phyloP scores from a whole-genome alignment of 441 rosid genomes.

The Populus trichocarpa region DNA sequence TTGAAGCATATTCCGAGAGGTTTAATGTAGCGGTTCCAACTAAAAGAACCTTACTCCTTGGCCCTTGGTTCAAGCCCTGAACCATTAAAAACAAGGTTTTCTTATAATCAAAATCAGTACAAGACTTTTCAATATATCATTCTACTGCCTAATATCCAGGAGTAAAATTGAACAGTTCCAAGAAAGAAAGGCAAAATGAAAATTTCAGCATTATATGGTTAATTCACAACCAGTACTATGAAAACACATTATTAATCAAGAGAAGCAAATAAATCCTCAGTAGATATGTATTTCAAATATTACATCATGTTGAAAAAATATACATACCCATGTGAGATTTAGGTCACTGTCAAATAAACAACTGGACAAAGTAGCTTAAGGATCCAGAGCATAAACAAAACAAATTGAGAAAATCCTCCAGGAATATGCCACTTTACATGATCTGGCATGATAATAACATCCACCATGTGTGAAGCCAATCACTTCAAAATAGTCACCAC shows the following conservation, averaged over 20 bases:
- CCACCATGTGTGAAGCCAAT: conserved; percentile 17
- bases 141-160: neutral
- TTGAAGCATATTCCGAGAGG: conserved; percentile 47
- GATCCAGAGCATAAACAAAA: conserved; percentile 4
- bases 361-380: neutral
- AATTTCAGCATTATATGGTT: neutral
- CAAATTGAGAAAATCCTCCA: neutral
- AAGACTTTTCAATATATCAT: neutral
- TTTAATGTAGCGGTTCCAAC: conserved; percentile 55
- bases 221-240: neutral
- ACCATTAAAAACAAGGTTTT: conserved; percentile 5
- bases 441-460: conserved; percentile 11
- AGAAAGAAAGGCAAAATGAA: neutral
- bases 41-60: conserved; percentile 35
- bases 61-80: conserved; percentile 44
- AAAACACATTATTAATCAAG: too few species aligned
- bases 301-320: neutral
- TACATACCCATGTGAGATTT: neutral
- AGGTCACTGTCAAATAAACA: neutral
- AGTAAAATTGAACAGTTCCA: neutral
- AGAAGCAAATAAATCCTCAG: neutral
- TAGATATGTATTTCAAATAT: neutral
- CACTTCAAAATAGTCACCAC: conserved; percentile 4
- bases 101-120: neutral
- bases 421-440: conserved; percentile 16